These are phyloP conservation scores for Daedaleopsis sinensis DNA, from an alignment of 768 basidiomycete species.

Conservation along the genomic window DNA sequence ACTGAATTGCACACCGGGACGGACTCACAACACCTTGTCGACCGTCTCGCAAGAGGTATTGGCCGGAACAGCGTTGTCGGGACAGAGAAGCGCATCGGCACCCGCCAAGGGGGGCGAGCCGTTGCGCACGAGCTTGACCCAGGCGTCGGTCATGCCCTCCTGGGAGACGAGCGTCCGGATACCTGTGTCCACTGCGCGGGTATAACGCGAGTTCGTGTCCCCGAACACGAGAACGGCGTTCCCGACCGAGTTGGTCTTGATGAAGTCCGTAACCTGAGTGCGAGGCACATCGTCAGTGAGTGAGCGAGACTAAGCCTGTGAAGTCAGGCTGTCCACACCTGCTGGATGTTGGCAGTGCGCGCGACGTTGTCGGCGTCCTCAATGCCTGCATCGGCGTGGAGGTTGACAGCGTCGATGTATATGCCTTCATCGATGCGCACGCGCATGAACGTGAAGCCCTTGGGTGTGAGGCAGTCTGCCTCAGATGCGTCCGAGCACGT, in stretches of 20 bases:
- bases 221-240: constrained; percentile 10
- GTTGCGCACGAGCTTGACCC: constrained; percentile 5
- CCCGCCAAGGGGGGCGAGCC: background rate
- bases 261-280: constrained; percentile 3
- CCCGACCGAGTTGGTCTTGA: background rate
- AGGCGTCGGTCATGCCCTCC: constrained; percentile 9
- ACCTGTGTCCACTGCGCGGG: constrained; percentile 7
- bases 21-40: constrained; percentile 8
- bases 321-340: background rate
- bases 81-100: background rate
- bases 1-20: background rate
- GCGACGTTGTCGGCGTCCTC: constrained; percentile 12
- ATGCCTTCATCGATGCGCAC: constrained; percentile 1
- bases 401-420: constrained; percentile 8
- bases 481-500: constrained; percentile 12
- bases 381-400: constrained; percentile 11
- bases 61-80: constrained; percentile 1
- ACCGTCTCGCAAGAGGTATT: constrained; percentile 10
- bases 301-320: too few relatives aligned
- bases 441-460: constrained; percentile 14
- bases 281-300: too few relatives aligned
- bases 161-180: constrained; percentile 6
- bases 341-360: constrained; percentile 5
- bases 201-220: constrained; percentile 13
- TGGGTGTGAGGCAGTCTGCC: constrained; percentile 11